These are phyloP conservation scores for Luffa acutangula DNA, from an alignment of 306 rosid species.

Conservation along the genomic window DNA sequence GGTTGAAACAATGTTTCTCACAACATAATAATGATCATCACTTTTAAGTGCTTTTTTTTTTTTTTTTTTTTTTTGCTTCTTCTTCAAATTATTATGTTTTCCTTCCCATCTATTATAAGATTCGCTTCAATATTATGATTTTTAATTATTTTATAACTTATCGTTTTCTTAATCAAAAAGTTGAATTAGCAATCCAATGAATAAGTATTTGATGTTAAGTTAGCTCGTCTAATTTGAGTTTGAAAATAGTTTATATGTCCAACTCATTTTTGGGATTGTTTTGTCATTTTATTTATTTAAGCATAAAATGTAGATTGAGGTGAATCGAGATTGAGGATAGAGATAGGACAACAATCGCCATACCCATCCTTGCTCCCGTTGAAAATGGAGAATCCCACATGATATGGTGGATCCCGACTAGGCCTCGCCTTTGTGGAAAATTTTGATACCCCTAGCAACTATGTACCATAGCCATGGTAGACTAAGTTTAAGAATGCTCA, in stretches of 20 bases:
- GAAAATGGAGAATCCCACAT: too few relatives aligned
- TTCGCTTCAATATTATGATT: neutral
- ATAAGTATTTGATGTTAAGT: neutral
- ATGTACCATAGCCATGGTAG: too few relatives aligned
- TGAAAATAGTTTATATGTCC: neutral
- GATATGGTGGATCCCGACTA: too few relatives aligned
- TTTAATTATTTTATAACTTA: neutral
- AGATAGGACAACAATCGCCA: too few relatives aligned
- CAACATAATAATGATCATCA: neutral
- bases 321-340: too few relatives aligned
- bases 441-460: too few relatives aligned
- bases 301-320: too few relatives aligned
- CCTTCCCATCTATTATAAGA: neutral
- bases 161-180: neutral
- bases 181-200: neutral
- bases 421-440: too few relatives aligned
- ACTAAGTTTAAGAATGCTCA: too few relatives aligned
- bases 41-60: neutral
- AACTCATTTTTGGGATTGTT: neutral
- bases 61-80: conserved; percentile 3
- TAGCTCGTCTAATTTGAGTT: neutral
- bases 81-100: neutral
- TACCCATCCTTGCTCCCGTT: too few relatives aligned
- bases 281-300: too few relatives aligned
- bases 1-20: neutral